Conservation (phyloP, 2,329 filamentous ascomycete species). For the Fusarium sp. region DNA sequence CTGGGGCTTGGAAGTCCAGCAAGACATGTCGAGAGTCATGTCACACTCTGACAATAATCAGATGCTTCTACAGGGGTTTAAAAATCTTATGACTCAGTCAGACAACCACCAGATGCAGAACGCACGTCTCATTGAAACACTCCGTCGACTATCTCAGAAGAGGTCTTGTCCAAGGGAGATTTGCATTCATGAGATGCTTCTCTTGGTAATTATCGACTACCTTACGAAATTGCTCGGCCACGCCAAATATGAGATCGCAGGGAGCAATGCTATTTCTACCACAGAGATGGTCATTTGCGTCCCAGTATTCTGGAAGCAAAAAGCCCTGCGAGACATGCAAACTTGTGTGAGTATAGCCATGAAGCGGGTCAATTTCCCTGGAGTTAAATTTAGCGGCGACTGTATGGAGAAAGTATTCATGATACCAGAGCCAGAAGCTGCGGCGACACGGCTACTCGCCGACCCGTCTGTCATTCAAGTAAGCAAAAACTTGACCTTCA, state of each 20-base stretch:
- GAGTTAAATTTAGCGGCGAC: neutral
- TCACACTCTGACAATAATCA: neutral
- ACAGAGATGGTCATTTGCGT: slow-evolving; percentile 9
- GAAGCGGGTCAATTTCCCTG: neutral
- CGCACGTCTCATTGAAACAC: too few relatives aligned
- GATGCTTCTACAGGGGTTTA: neutral
- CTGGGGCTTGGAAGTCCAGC: slow-evolving; percentile 1
- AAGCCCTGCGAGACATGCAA: slow-evolving; percentile 6
- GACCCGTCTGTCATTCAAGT: neutral
- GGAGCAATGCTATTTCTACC: neutral
- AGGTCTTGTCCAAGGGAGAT: neutral
- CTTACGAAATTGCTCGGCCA: neutral
- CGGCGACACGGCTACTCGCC: neutral
- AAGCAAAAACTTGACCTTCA: too few relatives aligned
- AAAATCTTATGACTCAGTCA: neutral
- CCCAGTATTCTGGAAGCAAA: neutral
- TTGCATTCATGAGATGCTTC: neutral
- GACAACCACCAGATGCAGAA: neutral
- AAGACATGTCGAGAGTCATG: neutral
- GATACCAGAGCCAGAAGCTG: slow-evolving; percentile 16
- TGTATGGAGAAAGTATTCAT: slow-evolving; percentile 7
- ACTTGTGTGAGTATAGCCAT: neutral
- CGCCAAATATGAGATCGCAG: neutral
- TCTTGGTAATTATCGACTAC: neutral
- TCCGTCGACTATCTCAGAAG: neutral